These are phyloP conservation scores for Nicotiana knightiana DNA, from an alignment of 257 asterid genomes.

Conservation along the genomic window DNA sequence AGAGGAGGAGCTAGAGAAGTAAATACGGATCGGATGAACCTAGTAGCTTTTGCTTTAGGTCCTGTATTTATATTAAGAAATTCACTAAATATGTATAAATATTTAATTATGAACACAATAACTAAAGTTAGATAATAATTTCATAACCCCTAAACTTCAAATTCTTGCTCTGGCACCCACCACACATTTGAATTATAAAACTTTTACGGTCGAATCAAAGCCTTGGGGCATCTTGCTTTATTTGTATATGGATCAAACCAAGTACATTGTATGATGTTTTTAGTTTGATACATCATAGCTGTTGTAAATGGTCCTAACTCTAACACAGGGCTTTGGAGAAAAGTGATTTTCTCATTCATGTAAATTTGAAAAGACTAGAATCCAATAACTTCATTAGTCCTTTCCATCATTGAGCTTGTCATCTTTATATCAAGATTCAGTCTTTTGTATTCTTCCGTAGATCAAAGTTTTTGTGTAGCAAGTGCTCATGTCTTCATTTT, in stretches of 20 bases:
- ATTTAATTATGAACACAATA: too few species aligned
- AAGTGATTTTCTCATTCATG: background rate
- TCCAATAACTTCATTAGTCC: background rate
- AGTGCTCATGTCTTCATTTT: slow-evolving; percentile 18
- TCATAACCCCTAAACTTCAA: background rate
- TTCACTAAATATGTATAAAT: too few species aligned
- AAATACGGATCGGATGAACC: too few species aligned
- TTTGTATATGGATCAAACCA: background rate
- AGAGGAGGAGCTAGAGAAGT: too few species aligned
- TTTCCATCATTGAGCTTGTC: background rate
- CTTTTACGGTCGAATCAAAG: background rate
- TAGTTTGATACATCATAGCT: background rate
- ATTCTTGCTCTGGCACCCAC: background rate
- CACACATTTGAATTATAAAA: background rate
- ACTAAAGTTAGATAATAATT: too few species aligned
- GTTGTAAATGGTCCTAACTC: background rate
- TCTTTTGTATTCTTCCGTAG: background rate
- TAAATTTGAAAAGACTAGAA: background rate
- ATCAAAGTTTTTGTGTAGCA: background rate
- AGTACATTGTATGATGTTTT: background rate
- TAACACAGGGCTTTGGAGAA: background rate
- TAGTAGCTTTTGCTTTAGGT: too few species aligned
- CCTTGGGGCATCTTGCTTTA: background rate
- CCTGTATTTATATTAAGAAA: too few species aligned
- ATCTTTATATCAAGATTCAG: background rate